Conservation (phyloP, 805 yeast genomes). For the Candida caryicola region DNA sequence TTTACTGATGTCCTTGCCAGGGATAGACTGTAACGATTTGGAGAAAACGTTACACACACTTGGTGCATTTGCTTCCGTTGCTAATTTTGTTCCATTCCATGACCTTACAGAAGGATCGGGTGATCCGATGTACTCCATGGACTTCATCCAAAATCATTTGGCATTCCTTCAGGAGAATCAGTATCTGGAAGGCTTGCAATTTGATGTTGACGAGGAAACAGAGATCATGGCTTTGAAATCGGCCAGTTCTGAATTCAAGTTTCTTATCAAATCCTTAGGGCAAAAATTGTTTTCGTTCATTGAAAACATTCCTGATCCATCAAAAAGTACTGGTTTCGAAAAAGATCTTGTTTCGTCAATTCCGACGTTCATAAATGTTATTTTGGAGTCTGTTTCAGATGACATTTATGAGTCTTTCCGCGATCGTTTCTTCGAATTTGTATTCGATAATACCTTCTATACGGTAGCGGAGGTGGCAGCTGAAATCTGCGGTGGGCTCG, state of each 20-base stretch:
- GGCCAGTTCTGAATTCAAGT: slow-evolving; percentile 68
- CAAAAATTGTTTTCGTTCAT: slow-evolving; percentile 60
- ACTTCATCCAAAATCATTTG: slow-evolving; percentile 66
- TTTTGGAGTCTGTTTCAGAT: slow-evolving; percentile 58
- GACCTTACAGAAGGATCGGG: slow-evolving; percentile 51
- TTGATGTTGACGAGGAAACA: slow-evolving; percentile 42
- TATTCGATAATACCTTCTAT: slow-evolving; percentile 56
- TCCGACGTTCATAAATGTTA: slow-evolving; percentile 35
- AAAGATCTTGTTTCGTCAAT: slow-evolving; percentile 37
- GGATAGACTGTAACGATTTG: slow-evolving; percentile 86
- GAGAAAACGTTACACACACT: slow-evolving; percentile 67
- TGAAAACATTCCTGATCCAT: slow-evolving; percentile 65
- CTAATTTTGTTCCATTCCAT: slow-evolving; percentile 68
- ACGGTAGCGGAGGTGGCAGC: slow-evolving; percentile 66
- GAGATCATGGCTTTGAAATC: slow-evolving; percentile 63
- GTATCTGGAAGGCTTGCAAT: slow-evolving; percentile 23
- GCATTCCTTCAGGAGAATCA: slow-evolving; percentile 47
- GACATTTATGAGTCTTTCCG: slow-evolving; percentile 48
- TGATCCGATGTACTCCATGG: slow-evolving; percentile 37
- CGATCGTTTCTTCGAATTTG: slow-evolving; percentile 51
- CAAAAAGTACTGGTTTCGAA: slow-evolving; percentile 51
- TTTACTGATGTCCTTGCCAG: slow-evolving; percentile 66
- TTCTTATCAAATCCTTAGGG: slow-evolving; percentile 53
- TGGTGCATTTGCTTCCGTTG: slow-evolving; percentile 64
- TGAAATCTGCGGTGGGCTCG: slow-evolving; percentile 68